A percentile compares a stretch with the other conserved stretches of the same genome.
Conservation (phyloP, 2,329 filamentous ascomycete species). For the Fusarium anguioides region DNA sequence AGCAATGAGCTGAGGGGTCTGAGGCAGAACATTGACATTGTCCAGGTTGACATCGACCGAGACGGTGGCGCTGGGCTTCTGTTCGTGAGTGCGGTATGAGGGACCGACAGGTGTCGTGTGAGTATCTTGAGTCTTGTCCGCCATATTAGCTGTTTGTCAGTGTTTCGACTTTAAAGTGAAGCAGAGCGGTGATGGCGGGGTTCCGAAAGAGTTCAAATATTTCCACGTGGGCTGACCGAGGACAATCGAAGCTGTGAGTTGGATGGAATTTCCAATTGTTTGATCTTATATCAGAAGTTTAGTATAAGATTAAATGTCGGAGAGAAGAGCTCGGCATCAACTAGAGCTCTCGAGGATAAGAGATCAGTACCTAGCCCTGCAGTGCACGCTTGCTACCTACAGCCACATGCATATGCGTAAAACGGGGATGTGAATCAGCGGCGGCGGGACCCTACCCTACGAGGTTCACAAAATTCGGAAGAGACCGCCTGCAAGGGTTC, state of each 20-base stretch:
- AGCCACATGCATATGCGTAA: conserved; percentile 42
- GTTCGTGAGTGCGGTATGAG: conserved; percentile 77
- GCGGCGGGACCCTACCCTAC: conserved; percentile 24
- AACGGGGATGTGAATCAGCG: conserved; percentile 38
- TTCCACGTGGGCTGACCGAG: conserved; percentile 19
- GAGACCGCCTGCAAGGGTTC: conserved; percentile 28
- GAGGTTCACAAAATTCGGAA: conserved; percentile 26
- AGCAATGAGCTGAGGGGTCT: conserved; percentile 97
- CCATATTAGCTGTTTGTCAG: conserved; percentile 41
- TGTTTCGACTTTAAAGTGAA: conserved; percentile 14
- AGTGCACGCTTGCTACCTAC: conserved; percentile 24
- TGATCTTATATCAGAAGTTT: neutral
- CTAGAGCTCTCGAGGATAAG: conserved; percentile 37
- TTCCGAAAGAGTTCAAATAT: conserved; percentile 17
- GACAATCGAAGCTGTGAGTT: neutral
- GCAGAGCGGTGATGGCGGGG: conserved; percentile 21
- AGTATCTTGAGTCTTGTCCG: conserved; percentile 41
- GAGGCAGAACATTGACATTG: conserved; percentile 89
- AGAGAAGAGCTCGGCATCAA: conserved; percentile 29
- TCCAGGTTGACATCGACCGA: conserved; percentile 84
- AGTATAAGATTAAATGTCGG: conserved; percentile 25
- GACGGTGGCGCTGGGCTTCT: conserved; percentile 89
- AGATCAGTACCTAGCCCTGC: conserved; percentile 36
- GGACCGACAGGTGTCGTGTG: conserved; percentile 78
- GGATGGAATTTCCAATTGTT: neutral